Conservation (phyloP, 2,329 filamentous ascomycete species). For the Cladosporium sp. region DNA sequence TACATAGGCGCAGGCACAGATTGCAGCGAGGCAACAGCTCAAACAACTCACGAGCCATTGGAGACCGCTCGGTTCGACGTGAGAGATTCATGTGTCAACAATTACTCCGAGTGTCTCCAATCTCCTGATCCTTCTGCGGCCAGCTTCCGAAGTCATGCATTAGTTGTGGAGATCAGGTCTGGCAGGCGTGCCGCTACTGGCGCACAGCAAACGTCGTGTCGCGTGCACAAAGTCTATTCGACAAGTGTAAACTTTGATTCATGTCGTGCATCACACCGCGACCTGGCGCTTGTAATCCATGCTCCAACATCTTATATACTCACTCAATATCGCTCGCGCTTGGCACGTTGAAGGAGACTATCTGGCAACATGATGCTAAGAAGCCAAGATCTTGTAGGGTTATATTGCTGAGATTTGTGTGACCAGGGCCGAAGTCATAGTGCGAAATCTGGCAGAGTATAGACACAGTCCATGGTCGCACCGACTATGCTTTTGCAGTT, state of each 20-base stretch:
- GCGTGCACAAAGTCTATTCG: background rate
- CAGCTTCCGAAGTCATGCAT: slow-evolving; percentile 4
- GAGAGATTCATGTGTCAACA: background rate
- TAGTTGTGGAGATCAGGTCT: background rate
- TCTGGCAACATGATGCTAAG: background rate
- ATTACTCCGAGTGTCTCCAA: background rate
- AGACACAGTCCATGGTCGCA: background rate
- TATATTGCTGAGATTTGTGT: background rate
- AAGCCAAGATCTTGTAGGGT: background rate
- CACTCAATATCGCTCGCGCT: background rate
- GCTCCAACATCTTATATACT: background rate
- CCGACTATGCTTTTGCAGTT: background rate
- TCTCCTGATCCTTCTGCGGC: background rate
- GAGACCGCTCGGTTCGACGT: background rate
- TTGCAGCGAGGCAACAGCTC: background rate
- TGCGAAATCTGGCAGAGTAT: background rate
- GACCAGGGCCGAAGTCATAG: background rate
- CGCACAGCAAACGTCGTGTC: slow-evolving; percentile 6
- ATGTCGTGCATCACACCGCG: background rate
- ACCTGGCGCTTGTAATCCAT: background rate
- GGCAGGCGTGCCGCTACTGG: background rate
- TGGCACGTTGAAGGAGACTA: background rate
- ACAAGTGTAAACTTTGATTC: background rate
- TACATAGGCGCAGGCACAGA: background rate
- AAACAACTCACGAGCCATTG: background rate